Percentiles rank a stretch among this genome's conserved stretches.
Conservation (phyloP, 2,329 filamentous ascomycete species). For the Ophiocordyceps camponoti-saundersi region DNA sequence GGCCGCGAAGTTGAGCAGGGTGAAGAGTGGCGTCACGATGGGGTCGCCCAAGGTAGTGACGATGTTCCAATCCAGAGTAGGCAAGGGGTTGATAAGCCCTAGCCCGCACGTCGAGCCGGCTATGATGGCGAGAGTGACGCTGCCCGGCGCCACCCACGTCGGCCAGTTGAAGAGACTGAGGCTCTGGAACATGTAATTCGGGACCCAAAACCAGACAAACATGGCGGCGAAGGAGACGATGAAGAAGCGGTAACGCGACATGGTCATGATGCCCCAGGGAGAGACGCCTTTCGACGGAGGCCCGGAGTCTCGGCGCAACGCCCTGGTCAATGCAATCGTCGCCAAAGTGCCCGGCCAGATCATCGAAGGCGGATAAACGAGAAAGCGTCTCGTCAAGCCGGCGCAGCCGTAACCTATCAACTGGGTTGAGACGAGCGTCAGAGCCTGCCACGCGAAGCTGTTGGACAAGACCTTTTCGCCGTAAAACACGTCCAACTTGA, state of each 20-base stretch:
- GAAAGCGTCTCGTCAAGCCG: constrained; percentile 25
- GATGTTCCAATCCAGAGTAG: constrained; percentile 24
- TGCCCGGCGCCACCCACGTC: constrained; percentile 29
- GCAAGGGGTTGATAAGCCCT: constrained; percentile 16
- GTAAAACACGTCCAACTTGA: constrained; percentile 26
- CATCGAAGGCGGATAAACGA: constrained; percentile 29
- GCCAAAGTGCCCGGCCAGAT: constrained; percentile 33
- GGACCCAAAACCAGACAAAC: constrained; percentile 35
- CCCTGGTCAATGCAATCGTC: constrained; percentile 24
- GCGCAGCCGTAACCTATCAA: constrained; percentile 35
- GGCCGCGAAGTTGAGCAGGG: constrained; percentile 10
- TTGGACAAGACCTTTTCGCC: constrained; percentile 17
- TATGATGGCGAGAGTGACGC: constrained; percentile 15
- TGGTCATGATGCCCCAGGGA: constrained; percentile 1
- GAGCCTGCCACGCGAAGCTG: constrained; percentile 25
- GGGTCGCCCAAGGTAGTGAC: constrained; percentile 12
- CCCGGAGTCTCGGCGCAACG: constrained; percentile 4
- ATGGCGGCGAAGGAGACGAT: constrained; percentile 21
- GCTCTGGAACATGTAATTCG: constrained; percentile 28
- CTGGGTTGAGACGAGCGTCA: constrained; percentile 28
- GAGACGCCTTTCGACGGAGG: neutral
- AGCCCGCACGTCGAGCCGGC: constrained; percentile 18
- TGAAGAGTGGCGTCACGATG: constrained; percentile 13
- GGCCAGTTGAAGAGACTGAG: constrained; percentile 30
- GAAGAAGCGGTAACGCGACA: constrained; percentile 23